Evolutionary conservation across 179 eudicot species (phyloP).

Genomic region (Beta macrorhiza): DNA sequence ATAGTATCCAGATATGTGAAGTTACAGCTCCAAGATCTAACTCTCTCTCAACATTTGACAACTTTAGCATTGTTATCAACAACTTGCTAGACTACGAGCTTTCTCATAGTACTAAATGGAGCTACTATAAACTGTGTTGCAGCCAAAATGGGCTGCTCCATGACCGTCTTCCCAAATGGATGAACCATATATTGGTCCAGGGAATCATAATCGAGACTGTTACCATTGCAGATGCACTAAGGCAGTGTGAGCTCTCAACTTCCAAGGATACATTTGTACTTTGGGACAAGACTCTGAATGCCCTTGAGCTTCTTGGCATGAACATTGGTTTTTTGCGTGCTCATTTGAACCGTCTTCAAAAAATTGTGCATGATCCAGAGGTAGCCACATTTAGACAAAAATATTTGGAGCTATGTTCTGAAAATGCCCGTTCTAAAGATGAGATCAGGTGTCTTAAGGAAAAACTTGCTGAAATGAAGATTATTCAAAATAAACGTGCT

Average conservation of each 20-base stretch:
- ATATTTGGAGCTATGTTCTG: slow-evolving; percentile 37
- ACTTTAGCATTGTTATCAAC: slow-evolving; percentile 44
- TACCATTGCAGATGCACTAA: slow-evolving; percentile 36
- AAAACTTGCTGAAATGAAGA: slow-evolving; percentile 39
- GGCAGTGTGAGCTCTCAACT: slow-evolving; percentile 41
- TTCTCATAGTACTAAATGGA: slow-evolving; percentile 32
- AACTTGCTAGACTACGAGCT: slow-evolving; percentile 51
- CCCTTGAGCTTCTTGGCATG: slow-evolving; percentile 58
- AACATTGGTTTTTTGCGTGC: slow-evolving; percentile 45
- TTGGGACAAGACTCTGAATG: slow-evolving; percentile 50
- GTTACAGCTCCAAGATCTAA: background rate
- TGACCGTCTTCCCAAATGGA: slow-evolving; percentile 33
- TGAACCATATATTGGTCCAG: slow-evolving; percentile 38
- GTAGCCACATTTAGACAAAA: slow-evolving; percentile 28
- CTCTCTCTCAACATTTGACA: slow-evolving; percentile 27
- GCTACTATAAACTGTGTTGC: slow-evolving; percentile 53
- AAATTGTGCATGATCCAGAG: slow-evolving; percentile 37
- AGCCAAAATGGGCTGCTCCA: slow-evolving; percentile 44
- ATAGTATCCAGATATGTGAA: background rate
- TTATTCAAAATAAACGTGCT: slow-evolving; percentile 19
- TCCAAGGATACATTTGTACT: slow-evolving; percentile 32
- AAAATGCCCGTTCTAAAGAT: slow-evolving; percentile 2
- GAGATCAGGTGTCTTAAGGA: slow-evolving; percentile 37
- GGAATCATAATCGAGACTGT: slow-evolving; percentile 50
- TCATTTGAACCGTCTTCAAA: slow-evolving; percentile 27